A percentile compares a stretch with the other conserved stretches of the same genome.
phyloP scores from a whole-genome alignment of 1,139 yeast genomes.

The Debaryomyces sp. region DNA sequence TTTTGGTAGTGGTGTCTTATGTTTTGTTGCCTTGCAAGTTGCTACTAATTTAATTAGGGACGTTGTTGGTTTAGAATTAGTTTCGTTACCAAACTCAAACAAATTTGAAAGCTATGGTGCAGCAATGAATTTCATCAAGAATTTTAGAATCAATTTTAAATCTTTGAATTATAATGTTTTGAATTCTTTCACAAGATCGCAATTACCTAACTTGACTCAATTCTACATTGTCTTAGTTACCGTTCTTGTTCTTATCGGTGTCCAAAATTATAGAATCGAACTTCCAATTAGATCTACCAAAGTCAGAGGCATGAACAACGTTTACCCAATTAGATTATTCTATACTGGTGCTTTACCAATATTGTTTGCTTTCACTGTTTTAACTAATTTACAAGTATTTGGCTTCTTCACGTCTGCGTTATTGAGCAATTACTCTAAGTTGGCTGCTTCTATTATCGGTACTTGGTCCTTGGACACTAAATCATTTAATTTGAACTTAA shows the following conservation, averaged over 20 bases:
- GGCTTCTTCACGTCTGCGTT: constrained; percentile 52
- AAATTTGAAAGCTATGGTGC: constrained; percentile 73
- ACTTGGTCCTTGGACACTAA: constrained; percentile 35
- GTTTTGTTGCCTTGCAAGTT: constrained; percentile 65
- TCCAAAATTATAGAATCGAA: constrained; percentile 76
- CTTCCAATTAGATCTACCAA: constrained; percentile 85
- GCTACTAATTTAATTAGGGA: constrained; percentile 72
- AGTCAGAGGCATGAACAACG: constrained; percentile 78
- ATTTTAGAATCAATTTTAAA: constrained; percentile 45
- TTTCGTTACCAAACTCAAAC: constrained; percentile 43
- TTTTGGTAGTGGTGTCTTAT: constrained; percentile 78
- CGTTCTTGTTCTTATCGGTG: constrained; percentile 53
- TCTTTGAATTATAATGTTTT: constrained; percentile 51
- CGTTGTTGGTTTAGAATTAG: constrained; percentile 63
- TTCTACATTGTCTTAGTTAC: constrained; percentile 57
- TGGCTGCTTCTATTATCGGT: constrained; percentile 42
- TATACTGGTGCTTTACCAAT: constrained; percentile 86
- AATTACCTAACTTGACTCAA: constrained; percentile 77
- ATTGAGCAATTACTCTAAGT: constrained; percentile 32
- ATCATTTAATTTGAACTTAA: constrained; percentile 38
- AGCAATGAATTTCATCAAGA: constrained; percentile 60
- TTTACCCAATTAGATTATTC: constrained; percentile 80
- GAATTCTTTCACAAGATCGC: constrained; percentile 71
- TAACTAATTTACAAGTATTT: constrained; percentile 60
- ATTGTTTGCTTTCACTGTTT: constrained; percentile 64